Base-by-base conservation (phyloP, 441 rosid species). In the Geranium incanum region DNA sequence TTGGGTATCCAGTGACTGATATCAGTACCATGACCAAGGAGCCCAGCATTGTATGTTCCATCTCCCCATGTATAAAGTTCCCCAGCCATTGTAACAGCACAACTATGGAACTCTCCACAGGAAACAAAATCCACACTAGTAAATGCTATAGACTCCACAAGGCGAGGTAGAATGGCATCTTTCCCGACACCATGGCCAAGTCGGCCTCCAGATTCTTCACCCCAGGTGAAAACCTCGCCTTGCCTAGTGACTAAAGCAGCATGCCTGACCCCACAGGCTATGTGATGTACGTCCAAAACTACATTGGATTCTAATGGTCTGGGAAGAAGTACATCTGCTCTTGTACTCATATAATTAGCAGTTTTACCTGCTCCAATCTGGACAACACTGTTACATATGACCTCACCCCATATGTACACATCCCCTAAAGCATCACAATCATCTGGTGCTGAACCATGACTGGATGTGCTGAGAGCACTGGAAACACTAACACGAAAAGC, bases 401-500 rank as follows among this genome's bases (percentile, higher is more conserved):
- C 91, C 81, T 92, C 97, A 50, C 99, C 97, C 99, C 99, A 94
- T 55, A 94, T 85, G 77, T 86, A 89, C 78, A 94, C 97, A 88
- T 94, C 99, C 48, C 97, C 97, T 76, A 94, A 71, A 63, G 99
- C 93, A 81, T 92, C 97, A 73, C 97, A 92, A 70, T 94, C 99
- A 83, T 94, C 97, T 85, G 92, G 97, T 74, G 97, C 97, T 77
- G 99, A 94, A 73, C 97, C 99, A 69, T 92, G 99, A 78, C 99
- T 94, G 68, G 97, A 92, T 63, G 99, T 92, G 80, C 99, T 94
- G 74, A 89, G 90, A 75, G 97, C 97, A 85, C 99, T 94, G 64
- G 97, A 94, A 76, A 92, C 77, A 80, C 99, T 94, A 73, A 94
- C 97, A 81, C 99, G 89, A 75, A 89, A 89, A 78, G 90, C 86